Conservation (phyloP, 192 early-diverging fungal genomes). For the Blastocladiella britannica region DNA sequence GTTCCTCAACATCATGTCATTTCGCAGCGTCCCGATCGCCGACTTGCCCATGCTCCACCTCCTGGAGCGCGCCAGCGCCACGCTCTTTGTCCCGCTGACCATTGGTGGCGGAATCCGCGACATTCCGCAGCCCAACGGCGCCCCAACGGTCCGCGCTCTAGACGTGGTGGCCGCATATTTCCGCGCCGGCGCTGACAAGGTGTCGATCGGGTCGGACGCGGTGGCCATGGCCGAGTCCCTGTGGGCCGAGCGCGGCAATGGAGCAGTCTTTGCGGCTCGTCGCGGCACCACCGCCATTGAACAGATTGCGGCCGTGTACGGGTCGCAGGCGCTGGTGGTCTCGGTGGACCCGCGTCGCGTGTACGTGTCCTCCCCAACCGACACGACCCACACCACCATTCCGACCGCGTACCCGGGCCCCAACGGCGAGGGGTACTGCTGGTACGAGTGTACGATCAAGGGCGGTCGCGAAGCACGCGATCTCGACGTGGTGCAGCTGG, state of each 20-base stretch:
- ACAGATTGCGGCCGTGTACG: slow-evolving; percentile 82
- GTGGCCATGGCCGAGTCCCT: slow-evolving; percentile 88
- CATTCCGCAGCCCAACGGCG: slow-evolving; percentile 63
- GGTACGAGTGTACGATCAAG: slow-evolving; percentile 99
- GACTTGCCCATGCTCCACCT: slow-evolving; percentile 96
- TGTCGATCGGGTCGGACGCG: slow-evolving; percentile 98
- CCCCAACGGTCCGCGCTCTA: slow-evolving; percentile 38
- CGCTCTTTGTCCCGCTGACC: slow-evolving; percentile 96
- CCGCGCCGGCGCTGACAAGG: slow-evolving; percentile 96
- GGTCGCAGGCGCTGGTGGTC: slow-evolving; percentile 93
- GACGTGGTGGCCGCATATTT: slow-evolving; percentile 99
- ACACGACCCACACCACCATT: slow-evolving; percentile 61
- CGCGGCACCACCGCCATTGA: slow-evolving; percentile 75
- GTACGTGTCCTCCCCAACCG: slow-evolving; percentile 58
- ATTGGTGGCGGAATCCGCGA: slow-evolving; percentile 98
- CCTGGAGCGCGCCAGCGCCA: slow-evolving; percentile 57
- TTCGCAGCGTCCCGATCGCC: slow-evolving; percentile 68
- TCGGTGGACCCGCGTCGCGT: slow-evolving; percentile 92
- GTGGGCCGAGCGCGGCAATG: slow-evolving; percentile 23
- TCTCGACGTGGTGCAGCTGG: slow-evolving; percentile 78
- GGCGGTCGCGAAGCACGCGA: slow-evolving; percentile 92
- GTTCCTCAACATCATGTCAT: slow-evolving; percentile 96
- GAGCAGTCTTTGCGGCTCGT: slow-evolving; percentile 10
- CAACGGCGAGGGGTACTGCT: slow-evolving; percentile 81
- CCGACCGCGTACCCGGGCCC: slow-evolving; percentile 54